Conservation (phyloP, 805 yeast genomes). For the Millerozyma acaciae region DNA sequence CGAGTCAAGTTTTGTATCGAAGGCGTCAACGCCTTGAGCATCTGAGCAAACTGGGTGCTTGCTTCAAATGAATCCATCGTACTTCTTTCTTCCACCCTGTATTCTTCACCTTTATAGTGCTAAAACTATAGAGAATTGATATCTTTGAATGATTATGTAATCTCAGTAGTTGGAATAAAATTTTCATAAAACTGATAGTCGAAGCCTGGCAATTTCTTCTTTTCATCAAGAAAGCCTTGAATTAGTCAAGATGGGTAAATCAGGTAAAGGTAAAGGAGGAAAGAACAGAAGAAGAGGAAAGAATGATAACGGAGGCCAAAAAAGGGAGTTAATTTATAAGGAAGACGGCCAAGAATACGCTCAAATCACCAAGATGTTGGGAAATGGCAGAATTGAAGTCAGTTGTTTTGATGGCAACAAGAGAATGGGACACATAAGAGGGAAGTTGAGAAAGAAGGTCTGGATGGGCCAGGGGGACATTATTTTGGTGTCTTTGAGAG, state of each 20-base stretch:
- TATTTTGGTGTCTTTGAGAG: conserved; percentile 91
- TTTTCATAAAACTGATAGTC: no score
- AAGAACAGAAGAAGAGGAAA: conserved; percentile 98
- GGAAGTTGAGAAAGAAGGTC: conserved; percentile 97
- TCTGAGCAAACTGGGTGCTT: conserved; percentile 66
- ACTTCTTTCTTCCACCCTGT: background rate
- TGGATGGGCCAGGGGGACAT: conserved; percentile 99
- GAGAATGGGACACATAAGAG: conserved; percentile 97
- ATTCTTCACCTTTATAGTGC: conserved; percentile 2
- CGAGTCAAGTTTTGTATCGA: conserved; percentile 48
- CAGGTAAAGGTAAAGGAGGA: conserved; percentile 80
- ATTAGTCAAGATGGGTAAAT: conserved; percentile 59
- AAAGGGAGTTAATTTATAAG: conserved; percentile 86
- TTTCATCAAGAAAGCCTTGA: conserved; percentile 1
- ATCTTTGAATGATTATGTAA: conserved; percentile 3
- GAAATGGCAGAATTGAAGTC: conserved; percentile 96
- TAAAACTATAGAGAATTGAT: background rate
- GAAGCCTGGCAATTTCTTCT: background rate
- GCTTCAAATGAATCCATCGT: conserved; percentile 88
- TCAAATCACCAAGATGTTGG: conserved; percentile 96
- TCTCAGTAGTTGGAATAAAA: no score
- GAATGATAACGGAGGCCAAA: conserved; percentile 86
- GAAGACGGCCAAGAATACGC: conserved; percentile 99
- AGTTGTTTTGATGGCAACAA: conserved; percentile 89
- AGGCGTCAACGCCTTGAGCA: conserved; percentile 63